phyloP scores from a whole-genome alignment of 2,329 filamentous ascomycete genomes.

The Pseudocercospora fijiensis region DNA sequence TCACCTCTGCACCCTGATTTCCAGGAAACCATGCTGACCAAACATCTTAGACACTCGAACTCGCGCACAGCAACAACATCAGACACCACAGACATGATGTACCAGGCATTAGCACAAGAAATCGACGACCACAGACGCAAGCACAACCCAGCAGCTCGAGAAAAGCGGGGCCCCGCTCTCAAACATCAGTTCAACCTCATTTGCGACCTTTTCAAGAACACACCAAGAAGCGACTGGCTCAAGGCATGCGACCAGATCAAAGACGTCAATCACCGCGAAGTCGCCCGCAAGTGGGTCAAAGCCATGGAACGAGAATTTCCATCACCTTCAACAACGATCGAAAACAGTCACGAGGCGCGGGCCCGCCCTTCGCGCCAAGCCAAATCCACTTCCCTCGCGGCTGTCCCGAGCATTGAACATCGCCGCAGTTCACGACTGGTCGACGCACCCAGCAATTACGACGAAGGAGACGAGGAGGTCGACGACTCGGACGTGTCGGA shows the following conservation, averaged over 20 bases:
- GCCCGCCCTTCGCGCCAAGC: constrained; percentile 21
- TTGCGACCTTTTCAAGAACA: constrained; percentile 19
- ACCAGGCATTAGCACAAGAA: constrained; percentile 13
- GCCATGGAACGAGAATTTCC: constrained; percentile 24
- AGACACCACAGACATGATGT: constrained; percentile 20
- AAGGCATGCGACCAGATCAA: constrained; percentile 13
- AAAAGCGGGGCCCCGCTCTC: constrained; percentile 23
- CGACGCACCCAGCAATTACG: constrained; percentile 20
- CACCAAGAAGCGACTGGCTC: constrained; percentile 20
- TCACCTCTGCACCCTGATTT: not conserved
- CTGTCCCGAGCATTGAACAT: constrained; percentile 19
- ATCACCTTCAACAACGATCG: not conserved
- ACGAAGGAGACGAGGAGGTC: constrained; percentile 20
- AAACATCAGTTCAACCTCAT: constrained; percentile 22
- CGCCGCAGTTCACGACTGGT: constrained; percentile 26
- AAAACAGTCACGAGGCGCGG: constrained; percentile 5
- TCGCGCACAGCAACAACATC: constrained; percentile 15
- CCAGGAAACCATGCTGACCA: constrained; percentile 8
- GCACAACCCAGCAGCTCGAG: constrained; percentile 22
- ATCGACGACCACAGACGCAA: constrained; percentile 21
- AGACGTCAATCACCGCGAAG: constrained; percentile 10
- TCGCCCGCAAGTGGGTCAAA: constrained; percentile 21
- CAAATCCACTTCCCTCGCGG: constrained; percentile 15
- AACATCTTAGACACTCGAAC: constrained; percentile 14
- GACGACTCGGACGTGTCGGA: constrained; percentile 16